Evolutionary conservation across 495 filamentous ascomycete species (phyloP).

Genomic region (Annulohypoxylon bovei): DNA sequence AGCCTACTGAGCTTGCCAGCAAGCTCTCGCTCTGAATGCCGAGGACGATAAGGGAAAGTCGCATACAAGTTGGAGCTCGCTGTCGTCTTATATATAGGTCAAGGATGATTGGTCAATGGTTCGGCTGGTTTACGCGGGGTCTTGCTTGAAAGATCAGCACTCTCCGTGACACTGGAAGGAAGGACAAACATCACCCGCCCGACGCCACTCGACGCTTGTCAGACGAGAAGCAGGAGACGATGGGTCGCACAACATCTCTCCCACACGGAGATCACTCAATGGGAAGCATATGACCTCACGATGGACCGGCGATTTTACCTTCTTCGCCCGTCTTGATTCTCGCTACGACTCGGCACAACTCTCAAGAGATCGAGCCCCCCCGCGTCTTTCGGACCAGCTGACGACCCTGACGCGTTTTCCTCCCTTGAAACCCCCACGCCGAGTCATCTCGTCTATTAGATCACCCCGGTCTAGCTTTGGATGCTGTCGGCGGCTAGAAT

Average conservation of each 20-base stretch:
- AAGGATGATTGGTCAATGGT: constrained; percentile 43
- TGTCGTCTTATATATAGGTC: constrained; percentile 28
- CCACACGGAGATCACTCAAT: constrained; percentile 26
- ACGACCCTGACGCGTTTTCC: constrained; percentile 33
- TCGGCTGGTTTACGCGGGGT: constrained; percentile 32
- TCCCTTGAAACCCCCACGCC: constrained; percentile 41
- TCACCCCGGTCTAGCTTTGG: constrained; percentile 25
- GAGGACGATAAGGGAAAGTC: constrained; percentile 39
- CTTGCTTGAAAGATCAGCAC: constrained; percentile 25
- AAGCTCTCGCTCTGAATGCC: constrained; percentile 15
- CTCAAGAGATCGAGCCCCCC: constrained; percentile 19
- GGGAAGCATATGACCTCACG: constrained; percentile 37
- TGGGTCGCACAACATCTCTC: constrained; percentile 32
- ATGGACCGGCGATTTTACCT: constrained; percentile 33
- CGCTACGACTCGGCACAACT: constrained; percentile 17
- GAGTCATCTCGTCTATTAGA: constrained; percentile 41
- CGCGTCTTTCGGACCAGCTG: constrained; percentile 32
- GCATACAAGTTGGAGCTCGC: constrained; percentile 37
- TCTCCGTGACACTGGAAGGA: constrained; percentile 27
- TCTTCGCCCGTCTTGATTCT: constrained; percentile 26
- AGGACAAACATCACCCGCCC: constrained; percentile 32
- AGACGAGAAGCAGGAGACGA: constrained; percentile 32
- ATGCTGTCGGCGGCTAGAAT: constrained; percentile 40
- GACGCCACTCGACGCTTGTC: constrained; percentile 29
- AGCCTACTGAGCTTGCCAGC: constrained; percentile 4